A percentile compares a stretch with the other conserved stretches of the same genome.
These are phyloP conservation scores for Eucalyptus curtisii DNA, from an alignment of 345 rosid genomes.

Conservation along the genomic window DNA sequence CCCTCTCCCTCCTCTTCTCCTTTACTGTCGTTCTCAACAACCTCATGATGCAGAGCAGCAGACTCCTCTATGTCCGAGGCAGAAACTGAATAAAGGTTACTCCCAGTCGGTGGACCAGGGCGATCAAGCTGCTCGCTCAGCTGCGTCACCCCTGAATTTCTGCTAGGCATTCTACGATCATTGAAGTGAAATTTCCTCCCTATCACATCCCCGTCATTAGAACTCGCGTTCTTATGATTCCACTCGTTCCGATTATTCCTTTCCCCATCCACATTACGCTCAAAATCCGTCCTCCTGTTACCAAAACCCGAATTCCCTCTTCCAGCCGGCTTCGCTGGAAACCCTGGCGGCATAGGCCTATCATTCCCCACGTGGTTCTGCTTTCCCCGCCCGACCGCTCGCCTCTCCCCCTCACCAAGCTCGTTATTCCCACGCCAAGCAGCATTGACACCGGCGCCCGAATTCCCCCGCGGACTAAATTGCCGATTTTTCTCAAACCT, in stretches of 20 bases:
- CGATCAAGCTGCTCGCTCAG: constrained; percentile 48
- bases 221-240: constrained; percentile 4
- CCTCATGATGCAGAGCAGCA: constrained; percentile 13
- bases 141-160: constrained; percentile 9
- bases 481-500: constrained; percentile 21
- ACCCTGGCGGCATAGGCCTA: constrained; percentile 31
- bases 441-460: constrained; percentile 2
- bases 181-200: constrained; percentile 3
- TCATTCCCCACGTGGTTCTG: constrained; percentile 15
- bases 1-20: neutral
- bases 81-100: constrained; percentile 37
- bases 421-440: constrained; percentile 8
- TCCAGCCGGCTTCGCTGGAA: constrained; percentile 16
- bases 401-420: constrained; percentile 11
- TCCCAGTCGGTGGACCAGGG: constrained; percentile 51
- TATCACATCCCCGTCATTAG: neutral
- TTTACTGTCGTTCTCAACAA: constrained; percentile 1
- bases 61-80: constrained; percentile 36
- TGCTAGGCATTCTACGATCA: constrained; percentile 13
- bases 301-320: constrained; percentile 16
- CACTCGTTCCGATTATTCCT: constrained; percentile 11
- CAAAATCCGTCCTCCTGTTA: constrained; percentile 13
- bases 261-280: constrained; percentile 12
- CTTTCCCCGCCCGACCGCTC: constrained; percentile 21
- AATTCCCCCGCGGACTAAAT: constrained; percentile 8